Evolutionary conservation across 1,284 basidiomycete species (phyloP), one percentile per base, ranked within the genome.

Genomic region (Malassezia obtusa): DNA sequence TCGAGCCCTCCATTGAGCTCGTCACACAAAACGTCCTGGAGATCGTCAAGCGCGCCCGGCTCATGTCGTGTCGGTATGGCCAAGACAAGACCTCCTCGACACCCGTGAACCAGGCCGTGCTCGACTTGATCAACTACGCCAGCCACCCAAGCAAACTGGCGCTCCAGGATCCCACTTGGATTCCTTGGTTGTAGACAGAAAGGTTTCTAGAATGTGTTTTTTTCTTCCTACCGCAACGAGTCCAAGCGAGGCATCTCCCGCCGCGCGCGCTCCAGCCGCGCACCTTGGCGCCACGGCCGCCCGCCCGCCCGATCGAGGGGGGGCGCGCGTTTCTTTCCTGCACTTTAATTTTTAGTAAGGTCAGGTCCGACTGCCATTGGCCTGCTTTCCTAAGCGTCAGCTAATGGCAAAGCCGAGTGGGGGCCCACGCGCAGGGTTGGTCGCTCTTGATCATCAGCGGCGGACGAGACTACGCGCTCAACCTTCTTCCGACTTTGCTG

Each of bases 21-120:
- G 85, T 91, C 12, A 76, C 81, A 9, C 77, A 78, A 37, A 89
- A 89, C 61, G 84, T 88, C 30, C 84, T 89, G 5, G 81, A 81
- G 21, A 80, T 96, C 45, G 85, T 91, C 59, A 86, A 87, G 70
- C 81, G 85, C 47, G 87, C 89, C 8, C 87, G 89, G 74, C 79
- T 83, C 0, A 81, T 94, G 80, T 83, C 84, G 15, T 91, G 88
- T 76, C 87, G 87, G 74, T 74, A 82, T 33, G 87, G 89, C 67
- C 80, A 86, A 46, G 85, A 88, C 57, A 83, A 83, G 76, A 86
- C 48, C 8, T 45, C 57, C 3, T 30, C 37, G 24, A 38, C 45
- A 6, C 64, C 66, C 2, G 62, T 66, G 12, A 78, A 86, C 53
- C 86, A 89, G 69, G 86, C 87, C 1, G 83, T 91, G 44, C 84